Percentiles rank a stretch among this genome's conserved stretches.
Evolutionary conservation across 1,284 basidiomycete genomes (phyloP).

Genomic region (Phenoliferia sp.): DNA sequence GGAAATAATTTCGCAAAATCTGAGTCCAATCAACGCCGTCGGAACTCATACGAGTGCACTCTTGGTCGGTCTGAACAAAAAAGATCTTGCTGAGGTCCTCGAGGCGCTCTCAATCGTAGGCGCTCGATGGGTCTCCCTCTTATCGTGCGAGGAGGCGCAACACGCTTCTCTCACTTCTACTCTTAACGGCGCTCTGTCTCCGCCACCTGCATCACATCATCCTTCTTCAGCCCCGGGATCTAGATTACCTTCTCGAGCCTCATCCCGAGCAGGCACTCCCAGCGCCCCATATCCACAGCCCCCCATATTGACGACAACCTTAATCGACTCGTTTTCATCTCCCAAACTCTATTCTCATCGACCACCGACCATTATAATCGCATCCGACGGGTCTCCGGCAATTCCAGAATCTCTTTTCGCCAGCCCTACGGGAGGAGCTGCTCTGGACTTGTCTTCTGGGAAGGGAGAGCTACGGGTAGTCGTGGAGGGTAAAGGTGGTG

Average conservation of each 20-base stretch:
- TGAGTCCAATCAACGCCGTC: slow-evolving; percentile 31
- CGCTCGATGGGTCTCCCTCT: slow-evolving; percentile 24
- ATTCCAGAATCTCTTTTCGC: slow-evolving; percentile 25
- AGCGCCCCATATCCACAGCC: slow-evolving; percentile 22
- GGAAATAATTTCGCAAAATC: slow-evolving; percentile 31
- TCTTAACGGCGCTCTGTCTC: no score
- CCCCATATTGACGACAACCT: slow-evolving; percentile 12
- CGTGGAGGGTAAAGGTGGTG: neutral
- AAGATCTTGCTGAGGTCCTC: slow-evolving; percentile 20
- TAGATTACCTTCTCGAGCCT: neutral
- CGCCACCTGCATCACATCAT: neutral
- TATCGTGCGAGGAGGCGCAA: slow-evolving; percentile 15
- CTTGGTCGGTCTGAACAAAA: slow-evolving; percentile 17
- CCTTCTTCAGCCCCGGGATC: neutral
- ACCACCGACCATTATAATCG: slow-evolving; percentile 28
- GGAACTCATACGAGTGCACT: slow-evolving; percentile 26
- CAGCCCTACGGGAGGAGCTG: slow-evolving; percentile 24
- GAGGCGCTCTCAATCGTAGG: slow-evolving; percentile 28
- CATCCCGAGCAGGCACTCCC: slow-evolving; percentile 1
- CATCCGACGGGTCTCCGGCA: slow-evolving; percentile 5
- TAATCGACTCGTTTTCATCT: slow-evolving; percentile 12
- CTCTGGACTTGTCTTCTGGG: slow-evolving; percentile 15
- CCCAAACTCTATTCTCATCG: slow-evolving; percentile 19
- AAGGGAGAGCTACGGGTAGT: neutral
- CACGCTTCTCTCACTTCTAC: neutral